Evolutionary conservation across 2,329 filamentous ascomycete species (phyloP).

Genomic region (Stachybotrys chlorohalonatus): DNA sequence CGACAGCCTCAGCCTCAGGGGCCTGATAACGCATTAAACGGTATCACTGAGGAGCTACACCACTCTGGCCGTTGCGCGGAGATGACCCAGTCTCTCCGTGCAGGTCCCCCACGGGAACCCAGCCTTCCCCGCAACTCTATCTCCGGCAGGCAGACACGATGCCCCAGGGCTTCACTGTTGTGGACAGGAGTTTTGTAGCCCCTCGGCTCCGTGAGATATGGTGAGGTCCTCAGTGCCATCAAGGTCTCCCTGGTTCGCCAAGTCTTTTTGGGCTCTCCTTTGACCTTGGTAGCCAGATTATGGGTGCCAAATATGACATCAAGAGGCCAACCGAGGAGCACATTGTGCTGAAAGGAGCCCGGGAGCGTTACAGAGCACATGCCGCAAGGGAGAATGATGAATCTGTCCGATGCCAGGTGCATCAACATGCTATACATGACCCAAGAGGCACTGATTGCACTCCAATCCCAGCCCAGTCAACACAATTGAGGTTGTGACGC

Average conservation of each 20-base stretch:
- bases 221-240: slow-evolving; percentile 9
- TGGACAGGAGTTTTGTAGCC: background rate
- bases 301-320: slow-evolving; percentile 13
- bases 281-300: slow-evolving; percentile 7
- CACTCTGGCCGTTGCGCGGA: no score
- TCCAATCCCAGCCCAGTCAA: slow-evolving; percentile 7
- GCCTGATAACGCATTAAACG: no score
- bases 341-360: slow-evolving; percentile 12
- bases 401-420: background rate
- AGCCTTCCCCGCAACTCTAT: no score
- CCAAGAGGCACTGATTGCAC: slow-evolving; percentile 9
- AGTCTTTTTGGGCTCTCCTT: slow-evolving; percentile 10
- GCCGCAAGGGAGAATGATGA: background rate
- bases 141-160: no score
- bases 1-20: no score
- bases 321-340: slow-evolving; percentile 13
- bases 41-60: no score
- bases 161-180: no score
- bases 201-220: slow-evolving; percentile 2
- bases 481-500: slow-evolving; percentile 6
- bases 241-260: slow-evolving; percentile 9
- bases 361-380: slow-evolving; percentile 10
- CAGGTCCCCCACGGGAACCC: no score
- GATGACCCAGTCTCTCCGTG: no score
- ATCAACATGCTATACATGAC: slow-evolving; percentile 10